A percentile compares a stretch with the other conserved stretches of the same genome.
These are phyloP conservation scores for Cercospora citrullina DNA, from an alignment of 2,329 filamentous ascomycete genomes.

Conservation along the genomic window DNA sequence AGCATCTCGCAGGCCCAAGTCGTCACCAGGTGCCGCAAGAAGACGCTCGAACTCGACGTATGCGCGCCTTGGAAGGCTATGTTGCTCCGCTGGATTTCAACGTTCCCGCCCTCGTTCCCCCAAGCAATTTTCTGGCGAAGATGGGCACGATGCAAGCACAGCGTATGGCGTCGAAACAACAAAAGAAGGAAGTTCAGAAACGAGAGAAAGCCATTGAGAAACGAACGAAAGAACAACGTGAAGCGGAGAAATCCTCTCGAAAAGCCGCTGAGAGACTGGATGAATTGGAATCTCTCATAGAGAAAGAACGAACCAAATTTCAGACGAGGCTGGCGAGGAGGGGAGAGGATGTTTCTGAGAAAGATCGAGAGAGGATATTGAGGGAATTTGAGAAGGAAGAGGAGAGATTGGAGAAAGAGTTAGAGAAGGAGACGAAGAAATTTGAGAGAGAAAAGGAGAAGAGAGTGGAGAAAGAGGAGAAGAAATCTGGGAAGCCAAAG, in stretches of 20 bases:
- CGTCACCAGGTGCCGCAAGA: slow-evolving; percentile 1
- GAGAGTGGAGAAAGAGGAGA: slow-evolving; percentile 12
- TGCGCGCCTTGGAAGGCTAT: slow-evolving; percentile 27
- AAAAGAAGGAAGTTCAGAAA: slow-evolving; percentile 22
- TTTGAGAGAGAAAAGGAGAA: slow-evolving; percentile 18
- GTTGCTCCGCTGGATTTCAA: slow-evolving; percentile 30
- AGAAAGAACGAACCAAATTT: slow-evolving; percentile 15
- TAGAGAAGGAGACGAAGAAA: slow-evolving; percentile 19
- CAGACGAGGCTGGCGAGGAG: slow-evolving; percentile 5
- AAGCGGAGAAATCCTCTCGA: background rate
- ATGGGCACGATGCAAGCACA: slow-evolving; percentile 26
- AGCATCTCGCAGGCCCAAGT: background rate
- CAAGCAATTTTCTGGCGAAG: slow-evolving; percentile 22
- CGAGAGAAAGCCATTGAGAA: slow-evolving; percentile 15
- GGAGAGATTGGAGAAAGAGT: slow-evolving; percentile 13
- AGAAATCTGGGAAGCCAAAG: background rate
- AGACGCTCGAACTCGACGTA: slow-evolving; percentile 27
- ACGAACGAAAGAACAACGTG: slow-evolving; percentile 19
- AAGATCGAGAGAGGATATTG: slow-evolving; percentile 8
- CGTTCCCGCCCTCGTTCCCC: slow-evolving; percentile 17
- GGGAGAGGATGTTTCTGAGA: background rate
- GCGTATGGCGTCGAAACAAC: slow-evolving; percentile 25
- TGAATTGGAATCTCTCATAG: slow-evolving; percentile 17
- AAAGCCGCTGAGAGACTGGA: slow-evolving; percentile 26
- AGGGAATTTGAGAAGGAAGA: slow-evolving; percentile 19